Base-by-base conservation (phyloP, 2,329 filamentous ascomycete genomes). In the Sporothrix pseudoabietina region DNA sequence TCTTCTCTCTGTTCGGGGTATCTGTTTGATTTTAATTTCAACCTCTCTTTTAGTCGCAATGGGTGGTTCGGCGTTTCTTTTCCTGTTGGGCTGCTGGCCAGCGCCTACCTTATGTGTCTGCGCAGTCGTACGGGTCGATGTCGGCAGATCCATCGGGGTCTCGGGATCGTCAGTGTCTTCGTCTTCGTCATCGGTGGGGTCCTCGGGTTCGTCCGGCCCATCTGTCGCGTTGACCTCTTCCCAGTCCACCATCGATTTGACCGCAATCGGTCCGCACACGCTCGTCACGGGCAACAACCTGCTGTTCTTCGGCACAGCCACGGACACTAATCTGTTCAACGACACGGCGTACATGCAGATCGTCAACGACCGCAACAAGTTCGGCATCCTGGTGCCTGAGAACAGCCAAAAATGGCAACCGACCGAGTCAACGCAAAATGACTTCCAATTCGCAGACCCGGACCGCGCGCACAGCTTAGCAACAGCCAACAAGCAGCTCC, bases 241-340 rank as follows among this genome's bases (percentile, higher is more conserved):
- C 4, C 6, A 39, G n/a, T 52, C 49, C 26, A 54, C 44, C 16
- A 65, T 54, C 30, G 44, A 63, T 32, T 3, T 65, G 44, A 55
- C 44, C 14, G 63, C 68, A n/a, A 57, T 76, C 44, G 81, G 82
- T 39, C 81, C 87, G 16, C 82, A 85, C 76, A 78, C 81, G 30
- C 80, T 86, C 10, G 85, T 86, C 9, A 81, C 84, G 44, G 82
- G 82, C 65, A 83, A 84, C 16, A 86, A 85, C 12, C 81, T 85
- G 74, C 77, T 83, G 47, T 89, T 87, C 79, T 89, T 89, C 71
- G 87, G 88, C 72, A 87, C 87, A 3, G 88, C 88, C 1, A 87
- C 86, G 22, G 88, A 90, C 77, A 77, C 76, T 83, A 75, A 82
- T 81, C 72, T 86, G 87, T 79, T 87, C 79, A 79, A 55, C 78